phyloP scores from a whole-genome alignment of 768 basidiomycete genomes.

The Termitomyces sp. region DNA sequence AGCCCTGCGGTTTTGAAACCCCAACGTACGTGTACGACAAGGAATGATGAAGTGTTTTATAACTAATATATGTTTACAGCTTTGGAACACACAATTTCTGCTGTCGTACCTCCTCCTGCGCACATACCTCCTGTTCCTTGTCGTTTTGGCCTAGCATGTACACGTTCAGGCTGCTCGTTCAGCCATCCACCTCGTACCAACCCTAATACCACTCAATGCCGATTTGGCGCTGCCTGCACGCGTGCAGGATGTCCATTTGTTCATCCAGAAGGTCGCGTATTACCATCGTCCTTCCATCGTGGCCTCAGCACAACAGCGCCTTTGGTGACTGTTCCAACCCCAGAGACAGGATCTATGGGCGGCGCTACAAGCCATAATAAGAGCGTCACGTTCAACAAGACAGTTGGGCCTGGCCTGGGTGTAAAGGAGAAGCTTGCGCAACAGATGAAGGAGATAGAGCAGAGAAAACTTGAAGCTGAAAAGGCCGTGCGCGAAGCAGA shows the following conservation, averaged over 20 bases:
- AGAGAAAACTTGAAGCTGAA: conserved; percentile 55
- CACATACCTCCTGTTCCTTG: conserved; percentile 40
- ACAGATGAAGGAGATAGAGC: conserved; percentile 61
- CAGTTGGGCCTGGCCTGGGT: conserved; percentile 24
- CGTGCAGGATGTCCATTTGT: conserved; percentile 84
- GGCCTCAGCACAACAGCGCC: conserved; percentile 59
- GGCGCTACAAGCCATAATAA: conserved; percentile 53
- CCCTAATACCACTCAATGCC: conserved; percentile 48
- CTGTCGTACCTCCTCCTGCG: conserved; percentile 22
- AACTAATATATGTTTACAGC: conserved; percentile 12
- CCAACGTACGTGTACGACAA: conserved; percentile 35
- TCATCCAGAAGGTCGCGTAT: conserved; percentile 82
- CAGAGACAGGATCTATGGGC: conserved; percentile 63
- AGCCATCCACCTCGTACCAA: conserved; percentile 48
- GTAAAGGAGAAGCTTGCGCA: conserved; percentile 43
- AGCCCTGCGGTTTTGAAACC: conserved; percentile 78
- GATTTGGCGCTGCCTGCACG: conserved; percentile 83
- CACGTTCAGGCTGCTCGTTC: conserved; percentile 63
- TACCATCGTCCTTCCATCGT: conserved; percentile 77
- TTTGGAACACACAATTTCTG: conserved; percentile 33
- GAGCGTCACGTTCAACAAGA: conserved; percentile 66
- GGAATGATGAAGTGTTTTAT: background rate
- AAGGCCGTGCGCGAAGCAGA: conserved; percentile 64
- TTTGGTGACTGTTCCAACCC: conserved; percentile 53
- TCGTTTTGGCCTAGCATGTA: conserved; percentile 68